Evolutionary conservation across 2,329 filamentous ascomycete genomes (phyloP), one percentile per base, ranked within the genome.

Genomic region (Hysterium pulicare): DNA sequence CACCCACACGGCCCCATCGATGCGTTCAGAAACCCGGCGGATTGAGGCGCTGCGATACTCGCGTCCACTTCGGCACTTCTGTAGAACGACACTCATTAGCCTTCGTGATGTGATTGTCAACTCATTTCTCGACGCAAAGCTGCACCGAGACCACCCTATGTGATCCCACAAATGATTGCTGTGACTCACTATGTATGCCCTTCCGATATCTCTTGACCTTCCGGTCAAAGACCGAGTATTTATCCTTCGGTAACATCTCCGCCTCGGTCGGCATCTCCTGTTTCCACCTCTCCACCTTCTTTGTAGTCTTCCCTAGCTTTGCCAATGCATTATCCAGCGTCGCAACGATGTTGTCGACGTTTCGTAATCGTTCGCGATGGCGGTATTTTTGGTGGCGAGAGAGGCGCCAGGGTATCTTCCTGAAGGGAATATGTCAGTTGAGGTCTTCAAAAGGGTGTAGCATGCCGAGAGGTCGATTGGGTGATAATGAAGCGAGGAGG

Each of bases 361-460:
- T 82, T 50, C 87, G 84, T 50, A 96, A 77, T 35, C 90, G 86
- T 67, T 84, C 77, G 51, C 90, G 82, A 60, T 96, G 90, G 42
- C 90, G 85, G 51, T 83, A 80, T 71, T 97, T 97, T 71, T 95
- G 90, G 66, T 88, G 89, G 54, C 81, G 77, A 45, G 93, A 98
- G 62, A 98, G 82, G 48, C 93, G 85, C 90, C 90, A 98, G 56
- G 93, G 93, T 59, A 86, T 90, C 82, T 98, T 98, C 93, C 87
- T 83, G 24, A 13, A 13, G 8, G 24, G 24, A 28, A 13, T n/a
- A n/a, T n/a, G n/a, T n/a, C n/a, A n/a, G n/a, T n/a, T n/a, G n/a
- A n/a, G n/a, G n/a, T n/a, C n/a, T n/a, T n/a, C n/a, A 20, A 13
- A 22, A 28, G 28, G 3, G 45, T 26, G 23, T 16, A 16, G 37